Conservation (phyloP, 1,139 yeast species). For the Lodderomyces beijingensis region DNA sequence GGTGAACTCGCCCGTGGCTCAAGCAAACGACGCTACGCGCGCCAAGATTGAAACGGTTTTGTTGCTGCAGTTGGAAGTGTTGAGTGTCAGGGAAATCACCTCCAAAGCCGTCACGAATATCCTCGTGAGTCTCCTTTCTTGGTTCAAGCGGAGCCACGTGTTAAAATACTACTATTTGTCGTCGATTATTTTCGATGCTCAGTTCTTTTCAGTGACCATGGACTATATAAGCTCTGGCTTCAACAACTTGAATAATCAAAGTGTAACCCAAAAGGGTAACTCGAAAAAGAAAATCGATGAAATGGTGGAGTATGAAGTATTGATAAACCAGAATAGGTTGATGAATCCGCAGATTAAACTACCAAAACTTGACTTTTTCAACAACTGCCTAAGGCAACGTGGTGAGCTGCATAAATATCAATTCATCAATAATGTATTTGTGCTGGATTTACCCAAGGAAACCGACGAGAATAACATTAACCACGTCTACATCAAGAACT, state of each 20-base stretch:
- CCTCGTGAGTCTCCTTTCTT: conserved; percentile 50
- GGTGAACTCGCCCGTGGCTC: conserved; percentile 10
- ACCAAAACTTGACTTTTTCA: conserved; percentile 42
- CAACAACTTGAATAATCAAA: conserved; percentile 33
- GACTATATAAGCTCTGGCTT: conserved; percentile 39
- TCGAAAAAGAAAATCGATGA: conserved; percentile 15
- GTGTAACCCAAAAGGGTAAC: conserved; percentile 5
- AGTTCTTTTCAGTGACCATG: conserved; percentile 44
- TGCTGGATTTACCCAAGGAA: conserved; percentile 24
- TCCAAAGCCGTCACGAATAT: conserved; percentile 60
- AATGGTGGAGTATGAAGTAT: conserved; percentile 34
- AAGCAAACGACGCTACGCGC: conserved; percentile 15
- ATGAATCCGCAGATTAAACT: conserved; percentile 44
- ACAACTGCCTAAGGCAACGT: conserved; percentile 28
- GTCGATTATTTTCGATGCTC: conserved; percentile 70
- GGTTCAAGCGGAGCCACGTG: conserved; percentile 79
- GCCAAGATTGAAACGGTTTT: conserved; percentile 24
- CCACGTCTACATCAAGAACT: conserved; percentile 26
- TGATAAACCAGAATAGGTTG: conserved; percentile 33
- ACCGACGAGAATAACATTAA: conserved; percentile 26
- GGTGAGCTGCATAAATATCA: conserved; percentile 15
- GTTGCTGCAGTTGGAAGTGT: conserved; percentile 47
- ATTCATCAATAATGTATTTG: conserved; percentile 28
- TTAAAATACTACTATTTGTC: conserved; percentile 74
- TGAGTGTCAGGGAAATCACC: conserved; percentile 59